Evolutionary conservation across 2,329 filamentous ascomycete genomes (phyloP), one percentile per base, ranked within the genome.

Genomic region (Pseudogymnoascus sp.): DNA sequence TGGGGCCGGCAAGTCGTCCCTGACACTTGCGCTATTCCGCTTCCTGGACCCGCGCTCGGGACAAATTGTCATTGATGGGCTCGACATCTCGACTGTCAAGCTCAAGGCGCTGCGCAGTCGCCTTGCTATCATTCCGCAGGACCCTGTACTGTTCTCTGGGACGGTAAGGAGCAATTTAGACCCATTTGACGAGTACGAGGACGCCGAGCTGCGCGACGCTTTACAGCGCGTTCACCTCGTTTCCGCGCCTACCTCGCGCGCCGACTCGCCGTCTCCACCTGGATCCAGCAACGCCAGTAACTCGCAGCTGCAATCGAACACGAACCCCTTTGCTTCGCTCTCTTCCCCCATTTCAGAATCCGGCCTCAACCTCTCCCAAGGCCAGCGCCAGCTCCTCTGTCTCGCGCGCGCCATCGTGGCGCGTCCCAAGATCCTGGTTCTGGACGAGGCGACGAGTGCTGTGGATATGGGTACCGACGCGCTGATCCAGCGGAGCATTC

Each of bases 91-190:
- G 21, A 87, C 83, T 68, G 83, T 92, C 68, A 83, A 82, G 61
- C 79, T 92, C 0, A 81, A 88, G 62, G 84, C 88, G 62, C 77
- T 94, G 9, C 83, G 90, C 25, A 87, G 84, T n/a, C 81, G 89
- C 0, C 75, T 94, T 0, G 88, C 89, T 38, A 92, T 94, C 67
- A 93, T 94, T 61, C 90, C 90, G 1, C 88, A 92, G 75, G 90
- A 93, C 67, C 90, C 90, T 0, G 89, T 92, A 1, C 80, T 94
- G 5, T 93, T 94, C 75, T 90, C 87, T 0, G 90, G 91, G 21
- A 92, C 89, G 0, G 78, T 94, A 17, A 81, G 90, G 42, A 85
- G 81, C 44, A 93, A 93, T 69, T 80, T 94, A 4, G 90, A 94
- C 70, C 87, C 90, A 0, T 92, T 92, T 68, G 79, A 87, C 61